phyloP scores from a whole-genome alignment of 78 protist species.

The Speleostelium caveatum region DNA sequence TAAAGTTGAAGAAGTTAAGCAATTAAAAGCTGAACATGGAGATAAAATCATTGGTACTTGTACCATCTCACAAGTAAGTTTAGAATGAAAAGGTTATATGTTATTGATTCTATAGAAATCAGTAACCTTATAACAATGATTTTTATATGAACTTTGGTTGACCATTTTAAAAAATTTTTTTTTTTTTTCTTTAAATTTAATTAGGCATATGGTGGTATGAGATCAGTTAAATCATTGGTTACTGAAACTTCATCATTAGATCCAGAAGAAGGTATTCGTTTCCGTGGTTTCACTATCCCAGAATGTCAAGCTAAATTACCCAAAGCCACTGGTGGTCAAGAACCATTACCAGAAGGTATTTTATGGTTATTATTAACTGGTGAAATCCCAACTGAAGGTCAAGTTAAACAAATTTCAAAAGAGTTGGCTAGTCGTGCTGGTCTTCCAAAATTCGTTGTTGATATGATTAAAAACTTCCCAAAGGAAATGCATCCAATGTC shows the following conservation, averaged over 20 bases:
- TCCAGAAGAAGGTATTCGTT: constrained; percentile 96
- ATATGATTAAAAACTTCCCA: constrained; percentile 90
- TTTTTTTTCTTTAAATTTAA: neutral
- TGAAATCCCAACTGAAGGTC: constrained; percentile 93
- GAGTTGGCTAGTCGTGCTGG: constrained; percentile 85
- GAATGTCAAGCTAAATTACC: constrained; percentile 95
- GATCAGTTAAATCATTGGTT: constrained; percentile 94
- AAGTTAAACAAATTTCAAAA: constrained; percentile 76
- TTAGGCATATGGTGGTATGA: constrained; percentile 97
- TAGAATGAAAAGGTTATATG: too few species aligned
- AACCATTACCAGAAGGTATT: constrained; percentile 96
- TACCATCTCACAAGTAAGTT: constrained; percentile 86
- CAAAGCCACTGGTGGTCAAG: constrained; percentile 91
- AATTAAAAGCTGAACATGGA: constrained; percentile 82
- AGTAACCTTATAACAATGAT: too few species aligned
- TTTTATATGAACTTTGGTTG: neutral
- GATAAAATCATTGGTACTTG: constrained; percentile 84
- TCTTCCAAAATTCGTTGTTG: constrained; percentile 81
- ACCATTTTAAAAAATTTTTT: too few species aligned
- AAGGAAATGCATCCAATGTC: constrained; percentile 97
- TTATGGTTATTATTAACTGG: constrained; percentile 97
- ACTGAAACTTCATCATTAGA: constrained; percentile 97
- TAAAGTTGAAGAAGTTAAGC: constrained; percentile 84
- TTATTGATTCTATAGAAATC: too few species aligned
- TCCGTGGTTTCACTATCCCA: constrained; percentile 93